Evolutionary conservation across 1,284 basidiomycete species (phyloP), one percentile per base, ranked within the genome.

Genomic region (Moesziomyces antarcticus): DNA sequence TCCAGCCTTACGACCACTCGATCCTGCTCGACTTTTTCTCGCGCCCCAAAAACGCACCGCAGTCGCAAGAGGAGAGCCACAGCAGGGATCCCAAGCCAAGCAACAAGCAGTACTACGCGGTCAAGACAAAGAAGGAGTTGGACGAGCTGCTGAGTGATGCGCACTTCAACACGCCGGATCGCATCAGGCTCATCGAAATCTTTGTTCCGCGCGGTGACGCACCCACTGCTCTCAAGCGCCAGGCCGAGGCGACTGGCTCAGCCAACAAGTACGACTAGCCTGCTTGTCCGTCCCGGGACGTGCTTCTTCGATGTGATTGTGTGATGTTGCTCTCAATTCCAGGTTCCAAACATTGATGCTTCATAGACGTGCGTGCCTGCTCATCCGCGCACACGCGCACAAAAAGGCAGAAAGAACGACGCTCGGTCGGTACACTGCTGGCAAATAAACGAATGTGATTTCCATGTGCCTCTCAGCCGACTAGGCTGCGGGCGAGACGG

Each of bases 141-240:
- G 87, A 89, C 30, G 82, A 81, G 10, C 87, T 94, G 25, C 86
- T 94, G 55, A 86, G 88, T 18, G 86, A 90, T 76, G 67, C 84
- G 1, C 79, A 85, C 10, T 93, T 94, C 77, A 87, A 86, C 1
- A 86, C 78, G 37, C 88, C 89, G 5, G 86, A 88, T 49, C 87
- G 88, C 81, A 90, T 92, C 56, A 91, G 92, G 82, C 85, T 94
- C 35, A 89, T 94, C 9, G 92, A 94, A 85, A 87, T 94, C 10
- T 85, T 90, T 62, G 92, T 94, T 91, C 87, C 87, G 42, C 87
- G 87, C 71, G 85, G 88, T 30, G 93, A 94, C 84, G 91, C 91
- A 0, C 92, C 92, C 3, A 84, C 86, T 44, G 88, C 89, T 30
- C 85, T 93, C 62, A 86, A 88, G 80, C 84, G 85, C 57, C 86